Evolutionary conservation across 2,329 filamentous ascomycete species (phyloP), one percentile per base, ranked within the genome.

Genomic region (Colletotrichum sp.): DNA sequence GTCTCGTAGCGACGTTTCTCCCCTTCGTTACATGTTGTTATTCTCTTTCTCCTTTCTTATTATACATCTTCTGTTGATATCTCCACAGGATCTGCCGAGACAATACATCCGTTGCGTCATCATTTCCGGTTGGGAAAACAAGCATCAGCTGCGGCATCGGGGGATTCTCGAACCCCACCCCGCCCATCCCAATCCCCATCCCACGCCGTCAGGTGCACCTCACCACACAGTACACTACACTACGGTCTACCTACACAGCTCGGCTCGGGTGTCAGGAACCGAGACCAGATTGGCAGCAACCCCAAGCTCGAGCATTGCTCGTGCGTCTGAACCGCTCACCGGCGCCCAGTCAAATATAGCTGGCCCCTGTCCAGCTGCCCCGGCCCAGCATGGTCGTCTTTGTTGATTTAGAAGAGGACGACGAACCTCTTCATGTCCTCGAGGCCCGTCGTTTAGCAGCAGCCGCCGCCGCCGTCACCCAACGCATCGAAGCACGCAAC

Each of bases 321-420:
- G 70, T 64, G 52, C 28, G 49, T 76, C 18, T 32, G 34, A 73
- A 69, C 62, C 59, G 28, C 44, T 52, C 44, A 52, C 44, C 44
- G 44, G 44, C 44, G 44, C 44, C 44, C 44, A 52, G 34, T 55
- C 64, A 76, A 65, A 69, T 69, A 76, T 28, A 34, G n/a, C 68
- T 15, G 21, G 28, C 64, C n/a, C 64, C 16, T 32, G 16, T 30
- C 26, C 70, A 34, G 36, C 28, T 16, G 13, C 18, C 44, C 18
- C 32, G 28, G 65, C 39, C 66, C 75, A 49, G 21, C 36, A 78
- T 78, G 77, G 77, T 78, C 36, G 76, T 78, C 72, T 81, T 81
- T 67, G 78, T 81, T 34, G 78, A 81, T 67, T 65, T 81, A 16
- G 79, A 80, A 60, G 80, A 79, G 36, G 77, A 80, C 28, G 63